Evolutionary conservation across 2,329 filamentous ascomycete genomes (phyloP).

Genomic region (Plectosphaerella sp.): DNA sequence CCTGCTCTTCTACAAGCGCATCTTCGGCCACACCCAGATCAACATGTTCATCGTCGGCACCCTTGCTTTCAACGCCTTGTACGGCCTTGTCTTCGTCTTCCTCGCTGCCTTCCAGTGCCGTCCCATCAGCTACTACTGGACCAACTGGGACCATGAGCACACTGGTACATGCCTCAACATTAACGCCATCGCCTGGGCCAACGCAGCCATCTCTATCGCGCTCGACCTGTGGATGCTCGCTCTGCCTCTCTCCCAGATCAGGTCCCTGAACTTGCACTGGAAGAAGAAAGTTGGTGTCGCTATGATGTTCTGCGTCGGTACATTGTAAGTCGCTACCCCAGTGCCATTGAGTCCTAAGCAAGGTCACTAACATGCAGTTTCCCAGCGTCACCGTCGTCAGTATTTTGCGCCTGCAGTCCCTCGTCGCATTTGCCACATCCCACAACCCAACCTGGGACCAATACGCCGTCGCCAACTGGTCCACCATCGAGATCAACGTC

Average conservation of each 20-base stretch:
- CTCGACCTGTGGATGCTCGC: slow-evolving; percentile 48
- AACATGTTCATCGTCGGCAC: slow-evolving; percentile 37
- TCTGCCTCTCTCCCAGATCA: slow-evolving; percentile 42
- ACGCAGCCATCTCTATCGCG: slow-evolving; percentile 47
- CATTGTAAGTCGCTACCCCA: slow-evolving; percentile 28
- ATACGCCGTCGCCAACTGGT: slow-evolving; percentile 27
- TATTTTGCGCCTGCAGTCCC: slow-evolving; percentile 27
- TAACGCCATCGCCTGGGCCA: slow-evolving; percentile 44
- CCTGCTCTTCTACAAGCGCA: slow-evolving; percentile 50
- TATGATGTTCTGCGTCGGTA: slow-evolving; percentile 46
- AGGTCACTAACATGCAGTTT: neutral
- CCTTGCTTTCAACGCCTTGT: slow-evolving; percentile 30
- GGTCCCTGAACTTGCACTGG: slow-evolving; percentile 35
- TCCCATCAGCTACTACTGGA: slow-evolving; percentile 50
- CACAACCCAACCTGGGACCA: slow-evolving; percentile 29
- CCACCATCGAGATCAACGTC: slow-evolving; percentile 31
- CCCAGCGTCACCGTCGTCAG: slow-evolving; percentile 30
- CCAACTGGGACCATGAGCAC: slow-evolving; percentile 42
- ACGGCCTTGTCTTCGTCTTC: slow-evolving; percentile 36
- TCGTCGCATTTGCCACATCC: slow-evolving; percentile 23
- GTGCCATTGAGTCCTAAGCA: no score
- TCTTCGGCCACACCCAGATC: slow-evolving; percentile 40
- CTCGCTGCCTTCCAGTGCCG: slow-evolving; percentile 44
- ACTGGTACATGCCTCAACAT: slow-evolving; percentile 43
- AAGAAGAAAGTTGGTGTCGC: slow-evolving; percentile 44